Evolutionary conservation across 495 filamentous ascomycete species (phyloP).

Genomic region (Cladorrhinum samala): DNA sequence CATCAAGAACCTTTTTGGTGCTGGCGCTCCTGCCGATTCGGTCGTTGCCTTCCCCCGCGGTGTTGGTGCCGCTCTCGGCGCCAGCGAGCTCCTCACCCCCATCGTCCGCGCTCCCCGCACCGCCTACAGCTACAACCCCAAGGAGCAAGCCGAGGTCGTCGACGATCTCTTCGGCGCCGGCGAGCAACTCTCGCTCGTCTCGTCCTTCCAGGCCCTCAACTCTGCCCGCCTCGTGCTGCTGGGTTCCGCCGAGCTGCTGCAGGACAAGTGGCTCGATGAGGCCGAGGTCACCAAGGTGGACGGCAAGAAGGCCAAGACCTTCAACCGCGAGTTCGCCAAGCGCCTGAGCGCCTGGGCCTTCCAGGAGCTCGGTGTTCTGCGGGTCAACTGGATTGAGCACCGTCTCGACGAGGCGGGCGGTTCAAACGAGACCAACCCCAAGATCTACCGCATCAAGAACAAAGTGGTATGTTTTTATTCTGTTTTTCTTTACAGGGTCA

Average conservation of each 20-base stretch:
- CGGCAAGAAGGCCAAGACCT: constrained; percentile 50
- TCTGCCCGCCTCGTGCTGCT: constrained; percentile 84
- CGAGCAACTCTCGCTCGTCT: constrained; percentile 72
- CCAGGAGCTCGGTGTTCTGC: constrained; percentile 84
- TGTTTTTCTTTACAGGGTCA: not conserved
- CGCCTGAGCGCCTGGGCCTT: constrained; percentile 85
- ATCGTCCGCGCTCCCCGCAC: constrained; percentile 74
- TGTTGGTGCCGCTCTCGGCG: constrained; percentile 74
- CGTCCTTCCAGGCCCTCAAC: constrained; percentile 84
- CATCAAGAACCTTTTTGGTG: constrained; percentile 74
- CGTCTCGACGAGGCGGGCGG: constrained; percentile 54
- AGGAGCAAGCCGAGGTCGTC: constrained; percentile 67
- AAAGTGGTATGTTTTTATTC: constrained; percentile 66
- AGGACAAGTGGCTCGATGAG: constrained; percentile 78
- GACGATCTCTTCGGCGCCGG: constrained; percentile 79
- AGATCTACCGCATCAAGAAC: constrained; percentile 94
- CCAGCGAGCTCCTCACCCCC: constrained; percentile 67
- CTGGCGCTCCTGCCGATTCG: constrained; percentile 41
- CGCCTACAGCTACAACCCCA: constrained; percentile 90
- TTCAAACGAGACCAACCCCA: constrained; percentile 63
- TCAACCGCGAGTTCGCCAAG: constrained; percentile 81
- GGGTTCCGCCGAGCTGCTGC: constrained; percentile 78
- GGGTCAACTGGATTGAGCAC: constrained; percentile 78
- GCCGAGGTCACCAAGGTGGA: constrained; percentile 63
- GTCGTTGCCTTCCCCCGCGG: constrained; percentile 74